Percentiles rank a stretch among this genome's conserved stretches.
These are phyloP conservation scores for Syzygium jambos DNA, from an alignment of 345 rosid species.

Conservation along the genomic window DNA sequence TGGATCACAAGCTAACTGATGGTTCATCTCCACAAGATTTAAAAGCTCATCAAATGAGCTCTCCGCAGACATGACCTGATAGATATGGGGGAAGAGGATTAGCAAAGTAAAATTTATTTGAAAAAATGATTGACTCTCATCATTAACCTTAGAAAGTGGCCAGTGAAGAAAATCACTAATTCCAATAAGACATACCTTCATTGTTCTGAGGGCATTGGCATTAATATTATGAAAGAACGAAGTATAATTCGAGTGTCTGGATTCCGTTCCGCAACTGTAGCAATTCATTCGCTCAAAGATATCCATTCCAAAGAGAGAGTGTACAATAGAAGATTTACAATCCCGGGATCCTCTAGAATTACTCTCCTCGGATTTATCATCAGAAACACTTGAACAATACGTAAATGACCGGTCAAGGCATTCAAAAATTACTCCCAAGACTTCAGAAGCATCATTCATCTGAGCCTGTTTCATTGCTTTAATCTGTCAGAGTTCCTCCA, in stretches of 20 bases:
- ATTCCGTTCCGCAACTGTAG: slow-evolving; percentile 68
- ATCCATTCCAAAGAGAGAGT: slow-evolving; percentile 90
- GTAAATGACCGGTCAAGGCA: slow-evolving; percentile 91
- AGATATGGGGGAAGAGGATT: slow-evolving; percentile 1
- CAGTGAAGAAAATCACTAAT: not conserved
- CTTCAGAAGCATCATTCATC: slow-evolving; percentile 99
- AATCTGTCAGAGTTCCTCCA: not conserved
- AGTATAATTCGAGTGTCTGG: slow-evolving; percentile 83
- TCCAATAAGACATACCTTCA: slow-evolving; percentile 48
- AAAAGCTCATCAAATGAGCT: slow-evolving; percentile 72
- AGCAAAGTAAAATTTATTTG: not conserved
- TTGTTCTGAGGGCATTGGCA: slow-evolving; percentile 81
- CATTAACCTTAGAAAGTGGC: not conserved
- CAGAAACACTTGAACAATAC: slow-evolving; percentile 41
- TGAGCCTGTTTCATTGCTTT: slow-evolving; percentile 57
- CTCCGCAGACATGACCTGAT: slow-evolving; percentile 61
- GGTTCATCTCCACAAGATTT: slow-evolving; percentile 79
- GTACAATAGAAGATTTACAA: slow-evolving; percentile 70
- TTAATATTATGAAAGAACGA: slow-evolving; percentile 91
- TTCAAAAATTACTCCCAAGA: slow-evolving; percentile 72
- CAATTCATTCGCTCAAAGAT: slow-evolving; percentile 78
- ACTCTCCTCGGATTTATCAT: slow-evolving; percentile 55
- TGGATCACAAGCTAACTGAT: slow-evolving; percentile 85
- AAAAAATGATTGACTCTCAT: not conserved
- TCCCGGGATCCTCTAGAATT: slow-evolving; percentile 67